Base-by-base conservation (phyloP, 2,329 filamentous ascomycete species). In the Bisporella sp. region DNA sequence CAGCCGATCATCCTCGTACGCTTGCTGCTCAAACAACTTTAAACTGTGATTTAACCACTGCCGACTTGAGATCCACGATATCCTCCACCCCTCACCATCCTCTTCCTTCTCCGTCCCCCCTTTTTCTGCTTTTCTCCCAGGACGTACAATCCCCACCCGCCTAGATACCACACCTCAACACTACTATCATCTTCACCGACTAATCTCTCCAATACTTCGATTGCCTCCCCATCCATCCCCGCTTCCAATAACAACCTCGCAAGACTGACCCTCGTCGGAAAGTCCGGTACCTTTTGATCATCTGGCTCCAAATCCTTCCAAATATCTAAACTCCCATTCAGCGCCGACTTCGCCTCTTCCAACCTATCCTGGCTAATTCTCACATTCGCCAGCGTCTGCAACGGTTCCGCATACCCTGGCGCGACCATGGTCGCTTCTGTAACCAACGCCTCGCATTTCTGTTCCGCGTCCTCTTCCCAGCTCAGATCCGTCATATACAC, bases 401-500 rank as follows among this genome's bases (percentile, higher is more conserved):
- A 82, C n/a, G 90, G 87, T 70, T 96, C 92, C 4, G 91, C 80
- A 49, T 82, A 84, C 49, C 85, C 79, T 4, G 92, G 90, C 52
- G 87, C 87, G 54, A 95, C 81, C 61, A 95, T 73, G 50, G 93
- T 84, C 30, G 93, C 93, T 72, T 99, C 90, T 5, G 91, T 95
- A 56, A 97, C 81, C 52, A 96, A 81, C 5, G 81, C 73, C 70
- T 99, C 92, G 73, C 95, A 99, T 59, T 85, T 81, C 58, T 79
- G 74, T 72, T 99, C 93, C 5, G 92, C 93, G 64, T 96, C 90
- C 47, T 84, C 82, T 69, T 96, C 91, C 89, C 80, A 93, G 62
- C 87, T 93, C 61, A 97, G 72, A 72, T 99, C 93, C 8, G 93
- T 99, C 93, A 99, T 99, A 74, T 96, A 99, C 46, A 99, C 89